phyloP scores from a whole-genome alignment of 768 basidiomycete genomes.

The Russula vinacea region DNA sequence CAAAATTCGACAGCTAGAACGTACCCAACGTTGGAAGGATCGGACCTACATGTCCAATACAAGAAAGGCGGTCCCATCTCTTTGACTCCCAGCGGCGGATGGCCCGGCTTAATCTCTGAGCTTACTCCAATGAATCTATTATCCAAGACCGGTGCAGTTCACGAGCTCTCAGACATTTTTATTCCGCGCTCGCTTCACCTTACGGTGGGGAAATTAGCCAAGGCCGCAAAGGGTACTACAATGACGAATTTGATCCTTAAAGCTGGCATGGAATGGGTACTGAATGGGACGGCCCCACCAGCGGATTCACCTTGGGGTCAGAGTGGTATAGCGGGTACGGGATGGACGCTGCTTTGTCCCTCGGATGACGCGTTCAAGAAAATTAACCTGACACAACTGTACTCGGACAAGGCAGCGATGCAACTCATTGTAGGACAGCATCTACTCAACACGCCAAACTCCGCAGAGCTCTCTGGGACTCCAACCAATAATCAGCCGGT shows the following conservation, averaged over 20 bases:
- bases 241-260: constrained; percentile 82
- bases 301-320: constrained; percentile 65
- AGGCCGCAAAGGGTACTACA: constrained; percentile 82
- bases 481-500: constrained; percentile 73
- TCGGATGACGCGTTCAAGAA: constrained; percentile 89
- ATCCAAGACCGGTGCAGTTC: constrained; percentile 87
- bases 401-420: constrained; percentile 52
- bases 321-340: constrained; percentile 44
- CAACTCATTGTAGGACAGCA: constrained; percentile 70
- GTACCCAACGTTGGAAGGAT: constrained; percentile 81
- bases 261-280: constrained; percentile 86
- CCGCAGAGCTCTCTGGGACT: constrained; percentile 35
- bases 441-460: constrained; percentile 45
- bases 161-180: constrained; percentile 79
- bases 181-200: constrained; percentile 86
- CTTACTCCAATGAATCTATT: constrained; percentile 63
- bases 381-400: constrained; percentile 74
- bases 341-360: constrained; percentile 91
- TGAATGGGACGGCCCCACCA: constrained; percentile 80
- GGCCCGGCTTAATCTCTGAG: constrained; percentile 64
- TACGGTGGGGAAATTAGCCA: constrained; percentile 84
- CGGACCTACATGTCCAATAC: constrained; percentile 69
- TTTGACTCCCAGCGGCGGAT: constrained; percentile 70
- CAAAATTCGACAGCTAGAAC: constrained; percentile 65
- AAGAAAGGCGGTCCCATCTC: constrained; percentile 46